Base-by-base conservation (phyloP, 768 basidiomycete species). In the Phanerodontia chrysosporium region DNA sequence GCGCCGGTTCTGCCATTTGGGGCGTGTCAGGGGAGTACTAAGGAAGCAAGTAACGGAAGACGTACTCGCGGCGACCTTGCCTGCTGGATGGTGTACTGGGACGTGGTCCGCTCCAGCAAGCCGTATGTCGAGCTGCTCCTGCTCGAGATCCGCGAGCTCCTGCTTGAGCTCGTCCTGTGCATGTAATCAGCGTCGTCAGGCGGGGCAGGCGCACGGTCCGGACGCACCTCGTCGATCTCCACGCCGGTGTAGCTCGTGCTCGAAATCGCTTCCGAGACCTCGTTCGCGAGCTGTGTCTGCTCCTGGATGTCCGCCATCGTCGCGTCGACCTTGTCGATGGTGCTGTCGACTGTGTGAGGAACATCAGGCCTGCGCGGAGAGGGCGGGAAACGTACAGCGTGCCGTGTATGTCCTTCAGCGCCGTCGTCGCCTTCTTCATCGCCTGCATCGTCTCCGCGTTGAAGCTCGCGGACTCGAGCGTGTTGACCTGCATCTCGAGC, bases 381-480 rank as follows among this genome's bases (percentile, higher is more conserved):
- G n/a, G 22, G 51, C 27, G 21, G 44, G 12, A 49, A 27, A 86
- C 94, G 70, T 62, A 97, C 95, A 97, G 80, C 68, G 86, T 85
- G 46, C 87, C 86, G 66, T 98, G 96, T 55, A 98, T 97, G 49
- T 83, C 81, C 74, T 88, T 89, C 72, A 98, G 83, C 27, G 90
- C 97, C 61, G 88, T 86, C 0, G 94, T 83, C 36, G 91, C 96
- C 73, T 90, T 90, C 89, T 95, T 97, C 92, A 99, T 97, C 27
- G 91, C 95, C 22, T 83, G 79, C 90, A 99, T 93, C 14, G 95
- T 98, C 80, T 98, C 95, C 68, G 90, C 88, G 72, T 99, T 98
- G 73, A 98, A 82, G 77, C 98, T 98, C 45, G 97, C 97, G 16
- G 91, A 92, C 73, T 98, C 97, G 46, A 98, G 83, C 21, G 96